Evolutionary conservation across 768 basidiomycete genomes (phyloP).

Genomic region (Rhodosporidiobolus odoratus): DNA sequence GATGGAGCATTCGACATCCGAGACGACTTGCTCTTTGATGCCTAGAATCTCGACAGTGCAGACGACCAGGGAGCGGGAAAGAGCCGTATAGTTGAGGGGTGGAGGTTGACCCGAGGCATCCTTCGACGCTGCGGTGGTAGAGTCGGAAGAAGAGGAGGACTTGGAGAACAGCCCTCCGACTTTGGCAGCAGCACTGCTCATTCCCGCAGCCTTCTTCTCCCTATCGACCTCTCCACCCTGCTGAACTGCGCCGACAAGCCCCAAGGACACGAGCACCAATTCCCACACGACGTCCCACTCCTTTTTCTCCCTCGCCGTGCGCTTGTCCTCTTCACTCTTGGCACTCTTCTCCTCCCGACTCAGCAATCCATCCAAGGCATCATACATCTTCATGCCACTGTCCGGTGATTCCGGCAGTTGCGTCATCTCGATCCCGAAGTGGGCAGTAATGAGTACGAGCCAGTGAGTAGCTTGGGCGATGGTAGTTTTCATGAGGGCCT

Average conservation of each 20-base stretch:
- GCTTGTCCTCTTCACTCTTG: not conserved
- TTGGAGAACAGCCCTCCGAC: constrained; percentile 13
- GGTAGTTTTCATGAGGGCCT: not conserved
- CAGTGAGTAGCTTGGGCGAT: constrained; percentile 7
- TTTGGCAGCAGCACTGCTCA: not conserved
- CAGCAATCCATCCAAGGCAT: not conserved
- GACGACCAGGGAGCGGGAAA: constrained; percentile 29
- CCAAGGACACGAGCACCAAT: constrained; percentile 29
- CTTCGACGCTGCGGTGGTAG: not conserved
- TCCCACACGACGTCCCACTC: constrained; percentile 30
- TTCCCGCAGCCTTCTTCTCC: not conserved
- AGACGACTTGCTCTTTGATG: constrained; percentile 5
- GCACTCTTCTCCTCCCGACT: not conserved
- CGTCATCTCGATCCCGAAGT: constrained; percentile 24
- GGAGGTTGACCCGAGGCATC: not conserved
- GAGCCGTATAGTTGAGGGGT: constrained; percentile 26
- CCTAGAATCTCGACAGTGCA: constrained; percentile 14
- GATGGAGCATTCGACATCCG: constrained; percentile 28
- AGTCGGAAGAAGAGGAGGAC: not conserved
- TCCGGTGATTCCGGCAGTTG: constrained; percentile 23
- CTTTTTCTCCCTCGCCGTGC: not conserved
- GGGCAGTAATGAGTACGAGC: constrained; percentile 21
- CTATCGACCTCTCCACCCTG: constrained; percentile 10
- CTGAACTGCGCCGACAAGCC: constrained; percentile 16
- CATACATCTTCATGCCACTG: not conserved